Percentiles rank a stretch among this genome's conserved stretches.
These are phyloP conservation scores for Penicillium pulvis DNA, from an alignment of 495 filamentous ascomycete species.

Conservation along the genomic window DNA sequence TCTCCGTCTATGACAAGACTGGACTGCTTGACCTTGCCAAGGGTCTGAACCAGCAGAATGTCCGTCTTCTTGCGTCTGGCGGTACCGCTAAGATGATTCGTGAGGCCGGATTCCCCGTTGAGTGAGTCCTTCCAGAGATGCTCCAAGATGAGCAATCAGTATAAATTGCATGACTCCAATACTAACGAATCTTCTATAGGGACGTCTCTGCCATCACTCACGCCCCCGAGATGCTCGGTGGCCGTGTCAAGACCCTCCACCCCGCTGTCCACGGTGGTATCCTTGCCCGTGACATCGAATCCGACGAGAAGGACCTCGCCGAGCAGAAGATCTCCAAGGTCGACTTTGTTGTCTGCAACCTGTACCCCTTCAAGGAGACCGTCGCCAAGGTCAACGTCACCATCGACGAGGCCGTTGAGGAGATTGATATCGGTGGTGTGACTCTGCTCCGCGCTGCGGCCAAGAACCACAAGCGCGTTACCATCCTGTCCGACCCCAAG, in stretches of 20 bases:
- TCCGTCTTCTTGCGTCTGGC: slow-evolving; percentile 89
- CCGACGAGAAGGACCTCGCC: slow-evolving; percentile 94
- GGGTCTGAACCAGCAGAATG: slow-evolving; percentile 85
- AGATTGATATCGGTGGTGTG: slow-evolving; percentile 97
- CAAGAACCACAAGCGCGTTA: slow-evolving; percentile 95
- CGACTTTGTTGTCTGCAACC: slow-evolving; percentile 97
- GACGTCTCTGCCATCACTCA: slow-evolving; percentile 97
- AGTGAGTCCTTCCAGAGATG: slow-evolving; percentile 55
- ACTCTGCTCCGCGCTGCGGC: slow-evolving; percentile 94
- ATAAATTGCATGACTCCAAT: neutral
- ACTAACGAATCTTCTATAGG: slow-evolving; percentile 45
- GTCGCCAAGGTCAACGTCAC: slow-evolving; percentile 96
- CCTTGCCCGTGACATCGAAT: slow-evolving; percentile 85
- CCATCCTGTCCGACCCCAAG: slow-evolving; percentile 87
- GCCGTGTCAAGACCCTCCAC: slow-evolving; percentile 96
- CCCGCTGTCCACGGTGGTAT: slow-evolving; percentile 93
- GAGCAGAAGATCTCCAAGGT: slow-evolving; percentile 97
- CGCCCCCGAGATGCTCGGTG: slow-evolving; percentile 96
- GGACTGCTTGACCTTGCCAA: slow-evolving; percentile 95
- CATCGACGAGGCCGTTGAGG: slow-evolving; percentile 92
- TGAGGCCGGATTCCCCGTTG: slow-evolving; percentile 90
- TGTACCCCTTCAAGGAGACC: slow-evolving; percentile 98
- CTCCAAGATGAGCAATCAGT: neutral
- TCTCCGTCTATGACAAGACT: slow-evolving; percentile 99
- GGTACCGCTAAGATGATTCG: slow-evolving; percentile 94